phyloP scores from a whole-genome alignment of 129 eudicot genomes.

The Kitagawia praeruptora region DNA sequence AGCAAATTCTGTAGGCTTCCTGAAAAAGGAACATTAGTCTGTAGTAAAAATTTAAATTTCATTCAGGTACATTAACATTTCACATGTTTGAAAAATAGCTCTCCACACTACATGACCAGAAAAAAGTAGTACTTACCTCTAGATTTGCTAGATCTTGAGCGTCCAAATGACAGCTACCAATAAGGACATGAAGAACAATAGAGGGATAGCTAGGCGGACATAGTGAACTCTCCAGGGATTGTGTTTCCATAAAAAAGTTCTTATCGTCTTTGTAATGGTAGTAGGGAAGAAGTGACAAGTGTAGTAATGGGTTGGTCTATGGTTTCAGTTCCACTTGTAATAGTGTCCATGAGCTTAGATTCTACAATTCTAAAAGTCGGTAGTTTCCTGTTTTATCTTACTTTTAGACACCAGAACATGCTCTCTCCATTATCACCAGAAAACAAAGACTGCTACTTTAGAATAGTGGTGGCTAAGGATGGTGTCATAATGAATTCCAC shows the following conservation, averaged over 20 bases:
- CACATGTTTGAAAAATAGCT: conserved; percentile 9
- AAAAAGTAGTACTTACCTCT: conserved; percentile 69
- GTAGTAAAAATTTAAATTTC: conserved; percentile 29
- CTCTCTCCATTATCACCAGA: no score
- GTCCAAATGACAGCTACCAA: conserved; percentile 68
- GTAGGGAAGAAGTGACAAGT: conserved; percentile 30
- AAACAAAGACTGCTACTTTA: no score
- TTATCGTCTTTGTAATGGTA: conserved; percentile 47
- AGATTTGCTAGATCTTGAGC: conserved; percentile 84
- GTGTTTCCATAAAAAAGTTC: conserved; percentile 73
- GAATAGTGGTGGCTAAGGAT: no score
- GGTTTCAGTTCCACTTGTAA: conserved; percentile 69
- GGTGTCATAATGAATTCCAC: no score
- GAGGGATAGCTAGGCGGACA: conserved; percentile 73
- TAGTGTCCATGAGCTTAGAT: conserved; percentile 85
- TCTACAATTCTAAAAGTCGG: no score
- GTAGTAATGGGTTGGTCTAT: conserved; percentile 56
- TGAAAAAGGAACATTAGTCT: conserved; percentile 94
- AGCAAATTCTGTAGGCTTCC: conserved; percentile 88
- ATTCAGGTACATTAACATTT: conserved; percentile 90
- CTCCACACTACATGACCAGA: no score
- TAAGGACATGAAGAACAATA: conserved; percentile 89
- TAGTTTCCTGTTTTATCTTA: no score
- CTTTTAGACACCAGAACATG: no score
- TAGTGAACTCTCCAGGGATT: conserved; percentile 85